These are phyloP conservation scores for Debaryomycetaceae sp. DNA, from an alignment of 1,139 yeast species.

Conservation along the genomic window DNA sequence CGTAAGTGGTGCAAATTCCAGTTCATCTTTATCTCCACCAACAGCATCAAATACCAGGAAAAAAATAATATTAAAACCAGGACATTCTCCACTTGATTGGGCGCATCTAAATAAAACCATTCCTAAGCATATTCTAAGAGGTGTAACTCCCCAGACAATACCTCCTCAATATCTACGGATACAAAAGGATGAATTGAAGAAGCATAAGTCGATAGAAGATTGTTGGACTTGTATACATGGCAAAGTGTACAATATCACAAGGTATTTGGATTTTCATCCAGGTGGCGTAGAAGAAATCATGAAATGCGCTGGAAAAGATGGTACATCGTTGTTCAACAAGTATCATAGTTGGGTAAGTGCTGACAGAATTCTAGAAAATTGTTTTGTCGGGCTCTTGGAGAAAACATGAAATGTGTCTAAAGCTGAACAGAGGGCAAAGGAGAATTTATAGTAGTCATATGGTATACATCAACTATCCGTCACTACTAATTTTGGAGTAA, in stretches of 20 bases:
- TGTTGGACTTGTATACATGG: constrained; percentile 87
- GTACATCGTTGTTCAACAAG: constrained; percentile 72
- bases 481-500: constrained; percentile 17
- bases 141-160: constrained; percentile 38
- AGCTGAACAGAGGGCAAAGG: no score
- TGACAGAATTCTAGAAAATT: constrained; percentile 75
- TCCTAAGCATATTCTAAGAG: constrained; percentile 33
- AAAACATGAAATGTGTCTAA: constrained; percentile 4
- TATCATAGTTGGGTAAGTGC: constrained; percentile 89
- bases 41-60: constrained; percentile 21
- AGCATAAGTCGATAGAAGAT: constrained; percentile 59
- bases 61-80: constrained; percentile 69
- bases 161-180: constrained; percentile 51
- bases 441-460: no score
- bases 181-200: constrained; percentile 54
- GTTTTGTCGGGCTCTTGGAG: constrained; percentile 62
- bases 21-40: constrained; percentile 5
- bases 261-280: constrained; percentile 84
- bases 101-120: constrained; percentile 50
- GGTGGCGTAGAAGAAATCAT: constrained; percentile 83
- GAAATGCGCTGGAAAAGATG: constrained; percentile 83
- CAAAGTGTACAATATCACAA: constrained; percentile 79
- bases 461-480: no score
- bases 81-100: constrained; percentile 89
- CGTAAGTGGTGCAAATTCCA: not conserved